Base-by-base conservation (phyloP, 495 filamentous ascomycete species). In the Hapsidospora chrysogenum region DNA sequence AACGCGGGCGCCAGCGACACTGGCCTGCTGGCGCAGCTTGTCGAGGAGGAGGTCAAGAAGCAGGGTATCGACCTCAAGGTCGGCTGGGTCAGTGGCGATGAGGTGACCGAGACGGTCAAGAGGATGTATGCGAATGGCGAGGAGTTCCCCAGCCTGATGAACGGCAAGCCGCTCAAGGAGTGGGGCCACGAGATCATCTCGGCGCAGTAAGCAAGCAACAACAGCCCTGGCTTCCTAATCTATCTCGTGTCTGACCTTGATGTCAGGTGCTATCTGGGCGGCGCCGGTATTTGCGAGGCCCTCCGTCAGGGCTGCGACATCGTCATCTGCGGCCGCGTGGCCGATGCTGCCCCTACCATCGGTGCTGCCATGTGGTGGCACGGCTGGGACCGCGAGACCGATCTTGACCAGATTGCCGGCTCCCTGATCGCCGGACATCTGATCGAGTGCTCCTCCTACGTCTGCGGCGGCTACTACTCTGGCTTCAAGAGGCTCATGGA, bases 371-470 rank as follows among this genome's bases (percentile, higher is more conserved):
- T 2, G 54, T 72, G 44, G 42, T 68, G 58, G 47, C 63, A 69
- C 43, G 48, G 48, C 31, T 73, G 68, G 68, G 42, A 47, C 2
- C n/a, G n/a, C n/a, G 44, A 57, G 8, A 48, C 50, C 25, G 47
- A 64, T n/a, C 51, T 63, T 8, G 57, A 69, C 38, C 51, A 64
- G 35, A 38, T 74, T 3, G 68, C 70, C 3, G 60, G 61, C 21
- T 56, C 63, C 5, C 56, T 72, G 14, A 56, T 72, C 2, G 61
- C 65, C 1, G 68, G 66, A 2, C 66, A 72, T 48, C 48, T 72
- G 5, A 67, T 71, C 31, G 70, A 72, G 39, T 74, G 69, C 42
- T 61, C 57, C 14, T 56, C 57, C 17, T 74, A 72, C 36, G 66
- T 69, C 20, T 61, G 52, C 19, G 69, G 72, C 2, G 68, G 61